These are phyloP conservation scores for Phaffomyces opuntiae DNA, from an alignment of 805 yeast species.

Conservation along the genomic window DNA sequence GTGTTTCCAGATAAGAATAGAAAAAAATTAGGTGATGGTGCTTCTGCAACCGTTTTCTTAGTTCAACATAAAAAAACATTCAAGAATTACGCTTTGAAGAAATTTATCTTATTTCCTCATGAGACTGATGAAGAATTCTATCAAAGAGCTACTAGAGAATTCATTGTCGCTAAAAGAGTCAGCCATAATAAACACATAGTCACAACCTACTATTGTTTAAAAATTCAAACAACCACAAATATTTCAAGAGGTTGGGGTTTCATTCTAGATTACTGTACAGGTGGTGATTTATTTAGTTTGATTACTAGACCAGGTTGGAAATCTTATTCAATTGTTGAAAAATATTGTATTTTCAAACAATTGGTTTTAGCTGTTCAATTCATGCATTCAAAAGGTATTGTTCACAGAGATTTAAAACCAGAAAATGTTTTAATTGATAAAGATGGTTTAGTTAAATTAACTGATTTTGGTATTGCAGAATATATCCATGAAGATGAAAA, in stretches of 20 bases:
- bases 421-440: slow-evolving; percentile 58
- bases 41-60: slow-evolving; percentile 59
- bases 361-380: slow-evolving; percentile 52
- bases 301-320: slow-evolving; percentile 58
- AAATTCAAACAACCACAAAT: slow-evolving; percentile 47
- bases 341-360: slow-evolving; percentile 64
- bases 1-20: slow-evolving; percentile 31
- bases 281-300: slow-evolving; percentile 54
- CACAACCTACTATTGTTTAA: slow-evolving; percentile 45
- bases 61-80: slow-evolving; percentile 31
- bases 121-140: slow-evolving; percentile 64
- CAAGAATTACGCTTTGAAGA: slow-evolving; percentile 56
- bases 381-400: slow-evolving; percentile 60
- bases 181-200: slow-evolving; percentile 56
- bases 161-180: slow-evolving; percentile 47
- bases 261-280: slow-evolving; percentile 53
- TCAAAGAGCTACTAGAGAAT: slow-evolving; percentile 57
- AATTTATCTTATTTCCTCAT: slow-evolving; percentile 48
- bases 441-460: slow-evolving; percentile 56
- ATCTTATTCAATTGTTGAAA: slow-evolving; percentile 40
- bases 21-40: slow-evolving; percentile 62
- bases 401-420: slow-evolving; percentile 70
- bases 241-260: slow-evolving; percentile 73
- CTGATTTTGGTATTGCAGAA: slow-evolving; percentile 74
- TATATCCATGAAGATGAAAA: slow-evolving; percentile 50